A percentile compares a stretch with the other conserved stretches of the same genome.
These are phyloP conservation scores for Rutstroemia sp. DNA, from an alignment of 2,329 filamentous ascomycete genomes.

Conservation along the genomic window DNA sequence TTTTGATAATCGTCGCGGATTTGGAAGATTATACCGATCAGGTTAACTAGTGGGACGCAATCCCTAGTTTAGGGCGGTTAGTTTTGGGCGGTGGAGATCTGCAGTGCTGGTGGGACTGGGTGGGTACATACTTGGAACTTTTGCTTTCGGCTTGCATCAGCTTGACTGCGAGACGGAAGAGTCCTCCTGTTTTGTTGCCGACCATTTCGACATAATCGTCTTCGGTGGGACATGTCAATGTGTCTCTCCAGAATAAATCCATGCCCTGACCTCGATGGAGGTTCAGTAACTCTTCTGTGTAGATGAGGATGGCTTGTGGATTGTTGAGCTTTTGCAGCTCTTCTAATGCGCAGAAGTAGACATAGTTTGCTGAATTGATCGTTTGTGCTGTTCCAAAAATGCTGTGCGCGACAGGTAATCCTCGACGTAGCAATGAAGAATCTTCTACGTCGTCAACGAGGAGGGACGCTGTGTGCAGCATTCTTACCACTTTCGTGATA, in stretches of 20 bases:
- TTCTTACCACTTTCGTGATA: constrained; percentile 73
- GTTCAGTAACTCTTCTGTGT: constrained; percentile 75
- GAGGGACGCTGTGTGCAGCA: constrained; percentile 79
- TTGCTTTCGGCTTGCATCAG: constrained; percentile 74
- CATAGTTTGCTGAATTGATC: constrained; percentile 85
- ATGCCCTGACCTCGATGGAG: constrained; percentile 83
- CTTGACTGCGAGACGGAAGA: constrained; percentile 79
- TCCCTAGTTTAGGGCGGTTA: constrained; percentile 37
- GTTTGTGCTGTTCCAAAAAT: constrained; percentile 84
- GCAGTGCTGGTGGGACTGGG: background rate
- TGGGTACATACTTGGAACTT: constrained; percentile 32
- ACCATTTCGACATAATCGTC: constrained; percentile 95
- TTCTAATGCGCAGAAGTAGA: constrained; percentile 74
- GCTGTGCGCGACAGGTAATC: constrained; percentile 73
- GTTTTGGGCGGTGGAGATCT: constrained; percentile 5
- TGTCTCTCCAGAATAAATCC: constrained; percentile 87
- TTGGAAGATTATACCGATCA: constrained; percentile 81
- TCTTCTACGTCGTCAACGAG: constrained; percentile 88
- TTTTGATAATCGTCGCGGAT: constrained; percentile 94
- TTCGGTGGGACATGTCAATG: constrained; percentile 73
- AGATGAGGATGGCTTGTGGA: constrained; percentile 60
- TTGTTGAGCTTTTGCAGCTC: constrained; percentile 67
- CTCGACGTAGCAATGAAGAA: constrained; percentile 65
- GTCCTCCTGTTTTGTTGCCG: constrained; percentile 79
- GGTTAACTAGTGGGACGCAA: constrained; percentile 77